These are phyloP conservation scores for Boletus tomentosulus DNA, from an alignment of 768 basidiomycete species.

Conservation along the genomic window DNA sequence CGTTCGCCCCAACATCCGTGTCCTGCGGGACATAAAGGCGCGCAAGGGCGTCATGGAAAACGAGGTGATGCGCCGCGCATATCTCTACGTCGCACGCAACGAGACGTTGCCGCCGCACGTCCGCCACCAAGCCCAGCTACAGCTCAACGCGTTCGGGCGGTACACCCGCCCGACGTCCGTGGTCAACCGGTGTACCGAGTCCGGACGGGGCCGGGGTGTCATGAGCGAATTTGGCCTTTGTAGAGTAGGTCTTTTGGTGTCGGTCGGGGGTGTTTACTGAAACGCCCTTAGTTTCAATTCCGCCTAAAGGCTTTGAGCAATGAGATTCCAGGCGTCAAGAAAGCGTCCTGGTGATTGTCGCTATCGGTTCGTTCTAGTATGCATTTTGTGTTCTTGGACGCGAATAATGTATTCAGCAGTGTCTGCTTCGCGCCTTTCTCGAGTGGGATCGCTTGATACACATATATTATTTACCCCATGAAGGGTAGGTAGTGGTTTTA, in stretches of 20 bases:
- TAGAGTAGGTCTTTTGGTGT: slow-evolving; percentile 46
- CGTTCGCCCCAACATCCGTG: slow-evolving; percentile 41
- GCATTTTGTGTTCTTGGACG: background rate
- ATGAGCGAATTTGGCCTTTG: slow-evolving; percentile 87
- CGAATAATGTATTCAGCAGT: background rate
- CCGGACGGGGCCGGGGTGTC: slow-evolving; percentile 83
- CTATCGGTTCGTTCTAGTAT: background rate
- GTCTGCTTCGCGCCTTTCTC: background rate
- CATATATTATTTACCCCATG: slow-evolving; percentile 10
- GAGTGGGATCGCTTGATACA: background rate
- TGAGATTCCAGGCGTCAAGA: slow-evolving; percentile 82
- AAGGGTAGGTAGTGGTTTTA: background rate
- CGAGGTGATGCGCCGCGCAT: slow-evolving; percentile 84
- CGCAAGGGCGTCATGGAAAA: slow-evolving; percentile 65
- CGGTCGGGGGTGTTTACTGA: background rate
- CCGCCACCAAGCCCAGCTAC: slow-evolving; percentile 91
- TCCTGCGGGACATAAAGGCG: slow-evolving; percentile 77
- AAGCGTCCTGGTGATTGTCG: slow-evolving; percentile 78
- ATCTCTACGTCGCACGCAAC: slow-evolving; percentile 92
- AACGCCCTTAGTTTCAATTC: slow-evolving; percentile 65
- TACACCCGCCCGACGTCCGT: slow-evolving; percentile 84
- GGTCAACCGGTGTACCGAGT: slow-evolving; percentile 83
- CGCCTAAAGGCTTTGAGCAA: slow-evolving; percentile 77
- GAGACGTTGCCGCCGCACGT: slow-evolving; percentile 82
- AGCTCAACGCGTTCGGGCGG: slow-evolving; percentile 81